phyloP scores from a whole-genome alignment of 257 asterid genomes.

The Penstemon newberryi region DNA sequence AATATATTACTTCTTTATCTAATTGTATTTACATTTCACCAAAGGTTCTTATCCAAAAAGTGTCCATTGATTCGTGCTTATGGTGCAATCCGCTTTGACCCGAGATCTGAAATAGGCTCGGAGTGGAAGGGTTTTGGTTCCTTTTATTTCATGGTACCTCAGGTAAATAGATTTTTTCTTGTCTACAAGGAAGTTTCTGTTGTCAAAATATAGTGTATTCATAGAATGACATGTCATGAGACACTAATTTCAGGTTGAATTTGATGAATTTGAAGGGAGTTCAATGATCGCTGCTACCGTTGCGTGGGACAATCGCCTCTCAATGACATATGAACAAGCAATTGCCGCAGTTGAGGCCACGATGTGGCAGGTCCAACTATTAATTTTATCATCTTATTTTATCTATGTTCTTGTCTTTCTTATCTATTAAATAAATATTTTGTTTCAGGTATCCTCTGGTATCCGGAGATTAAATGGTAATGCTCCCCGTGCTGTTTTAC shows the following conservation, averaged over 20 bases:
- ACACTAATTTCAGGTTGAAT: constrained; percentile 66
- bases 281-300: constrained; percentile 88
- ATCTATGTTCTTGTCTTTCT: neutral
- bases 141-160: constrained; percentile 93
- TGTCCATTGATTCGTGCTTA: constrained; percentile 91
- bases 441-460: constrained; percentile 65
- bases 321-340: constrained; percentile 66
- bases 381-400: neutral
- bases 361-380: constrained; percentile 58
- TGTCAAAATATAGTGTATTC: neutral
- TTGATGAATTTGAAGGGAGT: constrained; percentile 86
- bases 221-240: constrained; percentile 26
- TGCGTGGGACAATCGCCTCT: constrained; percentile 85
- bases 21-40: constrained; percentile 20
- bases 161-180: constrained; percentile 40
- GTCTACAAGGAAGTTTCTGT: constrained; percentile 1
- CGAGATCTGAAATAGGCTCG: constrained; percentile 51
- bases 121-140: constrained; percentile 95
- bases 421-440: neutral
- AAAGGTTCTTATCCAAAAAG: constrained; percentile 80
- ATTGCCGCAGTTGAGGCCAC: constrained; percentile 69
- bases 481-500: constrained; percentile 42
- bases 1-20: constrained; percentile 14
- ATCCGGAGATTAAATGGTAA: constrained; percentile 39
- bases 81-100: constrained; percentile 91